Evolutionary conservation across 805 yeast species (phyloP).

Genomic region (Yarrowia sp.): DNA sequence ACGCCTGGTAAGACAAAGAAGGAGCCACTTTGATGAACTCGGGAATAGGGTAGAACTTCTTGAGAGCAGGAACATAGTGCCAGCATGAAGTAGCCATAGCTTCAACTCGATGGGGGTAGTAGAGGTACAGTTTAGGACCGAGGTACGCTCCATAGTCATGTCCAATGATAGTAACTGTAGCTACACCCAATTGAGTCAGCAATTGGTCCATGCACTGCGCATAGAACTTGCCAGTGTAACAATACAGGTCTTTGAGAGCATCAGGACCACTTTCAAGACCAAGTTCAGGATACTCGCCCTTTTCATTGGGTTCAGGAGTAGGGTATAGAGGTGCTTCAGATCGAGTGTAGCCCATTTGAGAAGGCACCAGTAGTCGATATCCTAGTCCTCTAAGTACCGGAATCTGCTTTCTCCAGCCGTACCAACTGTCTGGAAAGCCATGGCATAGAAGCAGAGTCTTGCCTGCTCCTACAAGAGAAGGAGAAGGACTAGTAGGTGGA

Average conservation of each 20-base stretch:
- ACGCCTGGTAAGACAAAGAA: conserved; percentile 2
- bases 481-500: background rate
- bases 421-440: conserved; percentile 27
- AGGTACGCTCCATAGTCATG: conserved; percentile 23
- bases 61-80: conserved; percentile 14
- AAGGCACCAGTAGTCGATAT: conserved; percentile 9
- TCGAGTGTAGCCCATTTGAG: conserved; percentile 22
- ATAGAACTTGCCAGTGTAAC: conserved; percentile 18
- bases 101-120: conserved; percentile 14
- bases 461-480: background rate
- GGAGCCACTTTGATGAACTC: conserved; percentile 13
- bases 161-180: conserved; percentile 4
- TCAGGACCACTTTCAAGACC: conserved; percentile 4
- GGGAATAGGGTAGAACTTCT: background rate
- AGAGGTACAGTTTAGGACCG: conserved; percentile 14
- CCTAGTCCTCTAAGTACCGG: conserved; percentile 1
- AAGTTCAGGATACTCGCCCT: conserved; percentile 23
- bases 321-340: conserved; percentile 24
- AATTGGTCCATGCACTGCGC: conserved; percentile 18
- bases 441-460: conserved; percentile 14
- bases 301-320: conserved; percentile 14
- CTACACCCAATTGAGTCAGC: background rate
- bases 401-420: conserved; percentile 25
- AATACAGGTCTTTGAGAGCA: conserved; percentile 9
- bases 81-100: conserved; percentile 19